Evolutionary conservation across 108 stramenopile species (phyloP).

Genomic region (Pseudonitzschia multistriata): DNA sequence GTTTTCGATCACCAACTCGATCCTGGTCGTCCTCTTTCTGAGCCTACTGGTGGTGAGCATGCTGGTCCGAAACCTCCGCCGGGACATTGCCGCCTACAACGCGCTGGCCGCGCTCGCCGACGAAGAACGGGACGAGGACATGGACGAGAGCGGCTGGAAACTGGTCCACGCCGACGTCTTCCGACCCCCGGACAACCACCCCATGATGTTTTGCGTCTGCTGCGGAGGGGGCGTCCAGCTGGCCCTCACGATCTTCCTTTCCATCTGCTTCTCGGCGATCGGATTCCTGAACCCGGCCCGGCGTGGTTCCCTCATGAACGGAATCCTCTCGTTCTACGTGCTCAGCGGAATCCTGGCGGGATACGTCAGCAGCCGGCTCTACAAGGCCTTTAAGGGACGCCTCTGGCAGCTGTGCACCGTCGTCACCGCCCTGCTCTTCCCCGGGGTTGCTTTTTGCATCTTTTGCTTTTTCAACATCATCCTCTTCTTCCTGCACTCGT

Average conservation of each 20-base stretch:
- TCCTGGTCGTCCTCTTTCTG: slow-evolving; percentile 94
- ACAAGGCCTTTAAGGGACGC: slow-evolving; percentile 94
- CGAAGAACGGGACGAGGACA: slow-evolving; percentile 89
- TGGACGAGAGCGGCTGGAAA: slow-evolving; percentile 96
- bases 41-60: slow-evolving; percentile 91
- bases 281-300: slow-evolving; percentile 94
- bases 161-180: slow-evolving; percentile 99
- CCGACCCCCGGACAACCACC: slow-evolving; percentile 89
- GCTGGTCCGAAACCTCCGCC: slow-evolving; percentile 91
- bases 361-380: slow-evolving; percentile 84
- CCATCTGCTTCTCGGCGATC: slow-evolving; percentile 83
- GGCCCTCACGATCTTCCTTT: slow-evolving; percentile 53
- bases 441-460: slow-evolving; percentile 77
- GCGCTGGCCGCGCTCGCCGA: slow-evolving; percentile 82
- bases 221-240: slow-evolving; percentile 93
- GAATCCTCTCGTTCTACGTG: slow-evolving; percentile 88
- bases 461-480: slow-evolving; percentile 92
- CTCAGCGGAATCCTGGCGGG: slow-evolving; percentile 87
- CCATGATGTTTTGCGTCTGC: slow-evolving; percentile 96
- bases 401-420: slow-evolving; percentile 95
- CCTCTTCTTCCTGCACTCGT: slow-evolving; percentile 85
- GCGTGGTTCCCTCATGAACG: slow-evolving; percentile 92
- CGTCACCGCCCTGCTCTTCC: slow-evolving; percentile 85
- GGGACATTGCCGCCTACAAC: slow-evolving; percentile 97
- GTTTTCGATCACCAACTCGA: slow-evolving; percentile 95